A percentile compares a stretch with the other conserved stretches of the same genome.
phyloP scores from a whole-genome alignment of 371 early-diverging fungal genomes.

The Apophysomyces trapeziformis region DNA sequence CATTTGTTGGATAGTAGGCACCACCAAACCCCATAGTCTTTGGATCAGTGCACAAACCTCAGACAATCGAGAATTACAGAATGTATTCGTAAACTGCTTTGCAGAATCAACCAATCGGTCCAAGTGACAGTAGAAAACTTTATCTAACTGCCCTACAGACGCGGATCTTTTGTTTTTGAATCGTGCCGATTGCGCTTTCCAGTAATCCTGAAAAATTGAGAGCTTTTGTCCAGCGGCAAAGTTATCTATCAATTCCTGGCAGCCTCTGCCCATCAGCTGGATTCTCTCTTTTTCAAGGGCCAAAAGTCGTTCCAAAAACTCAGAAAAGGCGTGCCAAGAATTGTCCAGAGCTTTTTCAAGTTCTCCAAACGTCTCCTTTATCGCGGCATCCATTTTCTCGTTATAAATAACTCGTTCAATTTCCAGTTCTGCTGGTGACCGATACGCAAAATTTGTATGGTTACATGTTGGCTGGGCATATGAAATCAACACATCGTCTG shows the following conservation, averaged over 20 bases:
- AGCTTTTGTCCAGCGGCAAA: slow-evolving; percentile 24
- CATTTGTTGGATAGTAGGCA: slow-evolving; percentile 30
- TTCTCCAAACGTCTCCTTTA: slow-evolving; percentile 35
- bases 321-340: slow-evolving; percentile 50
- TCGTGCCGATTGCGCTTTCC: slow-evolving; percentile 16
- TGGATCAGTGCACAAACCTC: slow-evolving; percentile 21
- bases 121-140: slow-evolving; percentile 51
- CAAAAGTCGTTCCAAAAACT: slow-evolving; percentile 37
- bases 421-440: slow-evolving; percentile 71
- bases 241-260: slow-evolving; percentile 24
- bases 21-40: slow-evolving; percentile 28
- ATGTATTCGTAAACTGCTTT: slow-evolving; percentile 18
- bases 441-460: slow-evolving; percentile 64
- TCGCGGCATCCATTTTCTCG: slow-evolving; percentile 47
- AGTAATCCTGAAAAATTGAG: slow-evolving; percentile 28
- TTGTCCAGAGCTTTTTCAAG: slow-evolving; percentile 28
- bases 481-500: slow-evolving; percentile 64
- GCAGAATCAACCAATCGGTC: slow-evolving; percentile 21
- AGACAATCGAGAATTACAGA: slow-evolving; percentile 22
- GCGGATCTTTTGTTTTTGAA: not conserved
- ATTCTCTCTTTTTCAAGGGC: slow-evolving; percentile 28
- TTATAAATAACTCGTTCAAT: slow-evolving; percentile 66
- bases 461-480: slow-evolving; percentile 73
- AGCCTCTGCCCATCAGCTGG: slow-evolving; percentile 26
- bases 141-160: slow-evolving; percentile 53